Percentiles rank a stretch among this genome's conserved stretches.
Evolutionary conservation across 2,329 filamentous ascomycete genomes (phyloP).

Genomic region (Akanthomyces dipterigenus): DNA sequence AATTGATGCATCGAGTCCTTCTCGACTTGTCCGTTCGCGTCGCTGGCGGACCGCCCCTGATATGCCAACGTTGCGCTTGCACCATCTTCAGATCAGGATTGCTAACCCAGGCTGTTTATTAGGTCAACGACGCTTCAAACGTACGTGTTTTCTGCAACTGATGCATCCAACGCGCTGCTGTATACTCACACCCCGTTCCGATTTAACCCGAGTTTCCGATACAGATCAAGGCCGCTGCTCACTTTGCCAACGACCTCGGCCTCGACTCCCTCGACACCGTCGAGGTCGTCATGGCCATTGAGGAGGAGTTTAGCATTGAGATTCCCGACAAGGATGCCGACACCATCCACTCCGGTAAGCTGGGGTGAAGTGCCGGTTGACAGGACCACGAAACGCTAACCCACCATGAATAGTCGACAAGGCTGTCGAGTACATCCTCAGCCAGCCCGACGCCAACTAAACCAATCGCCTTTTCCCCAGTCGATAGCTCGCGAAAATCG

Average conservation of each 20-base stretch:
- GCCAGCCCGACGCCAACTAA: constrained; percentile 82
- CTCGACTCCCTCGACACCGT: constrained; percentile 97
- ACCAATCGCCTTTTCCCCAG: background rate
- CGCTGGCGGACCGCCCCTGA: background rate
- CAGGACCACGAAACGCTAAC: background rate
- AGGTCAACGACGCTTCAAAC: constrained; percentile 63
- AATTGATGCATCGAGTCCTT: background rate
- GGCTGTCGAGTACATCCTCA: constrained; percentile 88
- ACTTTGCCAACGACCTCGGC: constrained; percentile 96
- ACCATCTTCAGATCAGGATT: background rate
- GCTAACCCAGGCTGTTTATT: constrained; percentile 8
- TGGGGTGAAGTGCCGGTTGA: background rate
- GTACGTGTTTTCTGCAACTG: constrained; percentile 35
- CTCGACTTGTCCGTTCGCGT: background rate
- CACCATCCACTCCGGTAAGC: constrained; percentile 83
- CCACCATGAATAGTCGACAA: constrained; percentile 63
- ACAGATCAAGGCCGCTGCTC: constrained; percentile 74
- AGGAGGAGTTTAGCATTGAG: constrained; percentile 90
- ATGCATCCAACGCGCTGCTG: background rate
- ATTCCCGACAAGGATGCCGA: constrained; percentile 97
- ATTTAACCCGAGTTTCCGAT: constrained; percentile 14
- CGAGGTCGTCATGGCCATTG: constrained; percentile 99
- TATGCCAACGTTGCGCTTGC: background rate
- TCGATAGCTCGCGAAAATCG: background rate
- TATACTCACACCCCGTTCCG: background rate